phyloP scores from a whole-genome alignment of 768 basidiomycete genomes.

The Roridomyces roridus region DNA sequence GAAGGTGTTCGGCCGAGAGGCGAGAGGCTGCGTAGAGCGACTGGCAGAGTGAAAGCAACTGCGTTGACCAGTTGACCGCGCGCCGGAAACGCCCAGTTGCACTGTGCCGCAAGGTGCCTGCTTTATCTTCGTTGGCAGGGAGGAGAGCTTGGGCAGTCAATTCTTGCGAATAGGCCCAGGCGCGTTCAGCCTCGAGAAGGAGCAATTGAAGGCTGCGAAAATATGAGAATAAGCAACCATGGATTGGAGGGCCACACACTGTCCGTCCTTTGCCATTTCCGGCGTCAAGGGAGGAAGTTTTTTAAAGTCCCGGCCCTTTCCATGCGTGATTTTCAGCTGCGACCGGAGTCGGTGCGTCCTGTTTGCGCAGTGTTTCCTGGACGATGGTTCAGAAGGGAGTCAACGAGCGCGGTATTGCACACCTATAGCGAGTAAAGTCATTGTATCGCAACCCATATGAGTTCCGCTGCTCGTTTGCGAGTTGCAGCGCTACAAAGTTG shows the following conservation, averaged over 20 bases:
- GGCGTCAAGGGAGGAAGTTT: slow-evolving; percentile 70
- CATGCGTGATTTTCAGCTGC: slow-evolving; percentile 83
- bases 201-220: slow-evolving; percentile 74
- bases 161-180: slow-evolving; percentile 90
- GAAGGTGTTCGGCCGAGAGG: slow-evolving; percentile 60
- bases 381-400: neutral
- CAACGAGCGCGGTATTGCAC: slow-evolving; percentile 18
- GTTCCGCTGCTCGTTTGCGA: slow-evolving; percentile 87
- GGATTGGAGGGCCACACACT: slow-evolving; percentile 59
- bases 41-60: slow-evolving; percentile 78
- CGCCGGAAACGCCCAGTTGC: slow-evolving; percentile 84
- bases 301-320: slow-evolving; percentile 91
- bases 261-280: slow-evolving; percentile 81
- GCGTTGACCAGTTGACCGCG: slow-evolving; percentile 78
- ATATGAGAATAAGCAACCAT: slow-evolving; percentile 4
- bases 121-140: slow-evolving; percentile 55
- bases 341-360: slow-evolving; percentile 89
- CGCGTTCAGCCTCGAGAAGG: slow-evolving; percentile 90
- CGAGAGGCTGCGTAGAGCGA: slow-evolving; percentile 58
- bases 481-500: slow-evolving; percentile 66
- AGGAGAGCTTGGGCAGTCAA: slow-evolving; percentile 59
- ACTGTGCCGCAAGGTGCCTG: slow-evolving; percentile 68
- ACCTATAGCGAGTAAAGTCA: slow-evolving; percentile 89
- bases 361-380: slow-evolving; percentile 90
- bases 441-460: slow-evolving; percentile 92